phyloP scores from a whole-genome alignment of 2,329 filamentous ascomycete species.

The Penicillium sp. region DNA sequence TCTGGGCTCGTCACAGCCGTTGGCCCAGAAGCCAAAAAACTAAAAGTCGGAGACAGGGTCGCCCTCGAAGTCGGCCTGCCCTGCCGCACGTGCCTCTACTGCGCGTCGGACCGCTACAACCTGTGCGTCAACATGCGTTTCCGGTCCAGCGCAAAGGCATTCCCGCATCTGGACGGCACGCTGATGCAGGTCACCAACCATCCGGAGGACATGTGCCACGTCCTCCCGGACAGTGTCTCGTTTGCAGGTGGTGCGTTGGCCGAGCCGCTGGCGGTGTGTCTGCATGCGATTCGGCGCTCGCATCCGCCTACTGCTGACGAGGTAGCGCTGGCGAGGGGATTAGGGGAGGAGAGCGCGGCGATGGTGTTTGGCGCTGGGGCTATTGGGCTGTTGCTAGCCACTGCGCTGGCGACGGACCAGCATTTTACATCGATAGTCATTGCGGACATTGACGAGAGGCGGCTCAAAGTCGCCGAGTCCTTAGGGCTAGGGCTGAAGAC shows the following conservation, averaged over 20 bases:
- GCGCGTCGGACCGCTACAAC: slow-evolving; percentile 57
- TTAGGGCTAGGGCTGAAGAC: slow-evolving; percentile 36
- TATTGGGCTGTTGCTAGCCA: slow-evolving; percentile 57
- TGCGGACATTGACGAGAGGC: slow-evolving; percentile 57
- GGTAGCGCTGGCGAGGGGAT: slow-evolving; percentile 38
- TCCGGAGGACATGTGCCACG: slow-evolving; percentile 57
- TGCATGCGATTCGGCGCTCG: slow-evolving; percentile 57
- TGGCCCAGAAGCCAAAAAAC: slow-evolving; percentile 58
- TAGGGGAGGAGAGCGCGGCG: slow-evolving; percentile 43
- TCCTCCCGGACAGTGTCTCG: slow-evolving; percentile 50
- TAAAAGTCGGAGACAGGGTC: slow-evolving; percentile 74
- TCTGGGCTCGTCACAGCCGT: slow-evolving; percentile 72
- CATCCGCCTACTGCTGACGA: slow-evolving; percentile 39
- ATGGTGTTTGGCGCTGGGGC: slow-evolving; percentile 60
- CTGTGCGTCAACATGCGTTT: slow-evolving; percentile 59
- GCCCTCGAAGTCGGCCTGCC: slow-evolving; percentile 90
- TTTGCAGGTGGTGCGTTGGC: slow-evolving; percentile 56
- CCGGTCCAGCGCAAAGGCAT: slow-evolving; percentile 56
- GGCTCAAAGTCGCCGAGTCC: slow-evolving; percentile 52
- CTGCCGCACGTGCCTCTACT: slow-evolving; percentile 62
- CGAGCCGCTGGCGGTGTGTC: slow-evolving; percentile 58
- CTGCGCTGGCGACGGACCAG: slow-evolving; percentile 53
- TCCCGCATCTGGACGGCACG: slow-evolving; percentile 62
- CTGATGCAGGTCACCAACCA: slow-evolving; percentile 61
- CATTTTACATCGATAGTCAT: slow-evolving; percentile 55